A percentile compares a stretch with the other conserved stretches of the same genome.
phyloP scores from a whole-genome alignment of 352 stramenopile genomes.

The Globisporangium middletonii region DNA sequence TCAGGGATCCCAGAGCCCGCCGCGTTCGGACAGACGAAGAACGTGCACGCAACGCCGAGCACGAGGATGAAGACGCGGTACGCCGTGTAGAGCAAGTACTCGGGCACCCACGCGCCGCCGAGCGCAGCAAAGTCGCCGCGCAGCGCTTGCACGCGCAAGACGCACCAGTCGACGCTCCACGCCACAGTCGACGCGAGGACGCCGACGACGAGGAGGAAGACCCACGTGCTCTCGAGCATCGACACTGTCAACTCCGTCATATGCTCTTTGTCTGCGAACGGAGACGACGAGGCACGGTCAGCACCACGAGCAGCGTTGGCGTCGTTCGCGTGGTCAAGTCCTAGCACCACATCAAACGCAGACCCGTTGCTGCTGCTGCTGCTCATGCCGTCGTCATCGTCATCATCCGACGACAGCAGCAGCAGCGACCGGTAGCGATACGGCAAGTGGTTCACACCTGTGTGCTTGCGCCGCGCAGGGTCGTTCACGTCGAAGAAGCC shows the following conservation, averaged over 20 bases:
- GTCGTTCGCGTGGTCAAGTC: constrained; percentile 5
- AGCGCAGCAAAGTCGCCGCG: constrained; percentile 37
- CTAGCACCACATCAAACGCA: constrained; percentile 16
- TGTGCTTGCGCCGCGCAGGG: constrained; percentile 24
- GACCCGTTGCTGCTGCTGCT: constrained; percentile 2
- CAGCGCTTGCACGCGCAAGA: constrained; percentile 34
- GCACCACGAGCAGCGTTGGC: constrained; percentile 22
- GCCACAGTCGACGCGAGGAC: constrained; percentile 45
- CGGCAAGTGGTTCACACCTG: constrained; percentile 18
- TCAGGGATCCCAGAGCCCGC: constrained; percentile 71
- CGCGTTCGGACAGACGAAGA: constrained; percentile 53
- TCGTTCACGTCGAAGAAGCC: constrained; percentile 28
- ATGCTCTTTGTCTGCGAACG: constrained; percentile 41
- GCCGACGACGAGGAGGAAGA: constrained; percentile 62
- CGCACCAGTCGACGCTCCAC: constrained; percentile 59
- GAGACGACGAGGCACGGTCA: constrained; percentile 5
- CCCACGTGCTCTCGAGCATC: constrained; percentile 70
- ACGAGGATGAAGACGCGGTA: constrained; percentile 59
- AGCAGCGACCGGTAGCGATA: constrained; percentile 14
- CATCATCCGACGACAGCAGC: constrained; percentile 1
- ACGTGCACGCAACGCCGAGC: constrained; percentile 51
- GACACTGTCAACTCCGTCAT: constrained; percentile 35
- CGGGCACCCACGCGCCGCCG: constrained; percentile 38
- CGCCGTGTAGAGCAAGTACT: constrained; percentile 55
- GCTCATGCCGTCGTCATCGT: neutral